A percentile compares a stretch with the other conserved stretches of the same genome.
Evolutionary conservation across 495 filamentous ascomycete genomes (phyloP).

Genomic region (Cercophora newfieldiana): DNA sequence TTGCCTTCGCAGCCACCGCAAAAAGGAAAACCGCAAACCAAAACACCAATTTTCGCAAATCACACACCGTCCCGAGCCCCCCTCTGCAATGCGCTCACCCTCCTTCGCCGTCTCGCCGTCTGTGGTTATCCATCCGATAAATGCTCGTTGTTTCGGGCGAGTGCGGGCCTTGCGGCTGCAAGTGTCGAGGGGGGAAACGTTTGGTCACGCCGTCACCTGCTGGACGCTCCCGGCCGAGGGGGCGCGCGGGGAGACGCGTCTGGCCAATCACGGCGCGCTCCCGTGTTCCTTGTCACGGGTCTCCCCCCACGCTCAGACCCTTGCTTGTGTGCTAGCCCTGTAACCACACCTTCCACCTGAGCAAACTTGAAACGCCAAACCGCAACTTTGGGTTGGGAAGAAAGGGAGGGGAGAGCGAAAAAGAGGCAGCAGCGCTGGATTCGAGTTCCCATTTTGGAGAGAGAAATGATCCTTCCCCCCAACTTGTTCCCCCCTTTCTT

Average conservation of each 20-base stretch:
- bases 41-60: neutral
- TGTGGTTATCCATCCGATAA: neutral
- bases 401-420: neutral
- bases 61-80: neutral
- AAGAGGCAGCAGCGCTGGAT: neutral
- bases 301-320: conserved; percentile 6
- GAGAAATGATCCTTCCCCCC: neutral
- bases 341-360: conserved; percentile 16
- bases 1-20: neutral
- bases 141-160: conserved; percentile 6
- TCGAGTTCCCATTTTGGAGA: neutral
- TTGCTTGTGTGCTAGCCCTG: neutral
- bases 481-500: neutral
- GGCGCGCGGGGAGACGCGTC: neutral
- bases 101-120: neutral
- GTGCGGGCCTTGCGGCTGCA: conserved; percentile 5
- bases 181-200: neutral
- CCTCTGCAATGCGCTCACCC: neutral
- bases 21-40: neutral
- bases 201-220: neutral
- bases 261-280: conserved; percentile 1
- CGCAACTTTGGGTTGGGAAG: neutral
- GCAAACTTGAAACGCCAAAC: conserved; percentile 1
- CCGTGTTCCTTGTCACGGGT: neutral
- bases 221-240: conserved; percentile 10